Base-by-base conservation (phyloP, 495 filamentous ascomycete species). In the Talaromyces stipitatus region DNA sequence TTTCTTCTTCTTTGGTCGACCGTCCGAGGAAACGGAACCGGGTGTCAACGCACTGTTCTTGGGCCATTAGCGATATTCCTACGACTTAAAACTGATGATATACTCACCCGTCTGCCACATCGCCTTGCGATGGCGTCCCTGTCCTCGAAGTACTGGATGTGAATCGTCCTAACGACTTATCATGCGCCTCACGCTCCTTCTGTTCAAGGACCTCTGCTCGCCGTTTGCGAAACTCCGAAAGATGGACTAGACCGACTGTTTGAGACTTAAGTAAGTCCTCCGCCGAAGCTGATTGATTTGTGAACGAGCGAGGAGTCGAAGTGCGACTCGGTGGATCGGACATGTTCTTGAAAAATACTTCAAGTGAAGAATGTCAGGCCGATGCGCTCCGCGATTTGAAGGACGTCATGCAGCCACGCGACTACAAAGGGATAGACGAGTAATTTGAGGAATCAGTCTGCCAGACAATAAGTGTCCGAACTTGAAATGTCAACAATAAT, bases 211-310 rank as follows among this genome's bases (percentile, higher is more conserved):
- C 90, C 70, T 98, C 90, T 61, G 91, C 92, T 69, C 94, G 91
- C 36, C 94, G 86, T 72, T 98, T 97, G 70, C 94, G 91, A 75
- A 97, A 98, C 68, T 97, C 94, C 62, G 85, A 88, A 38, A 97
- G 84, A 55, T 90, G 81, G 43, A 97, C 94, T 12, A 98, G 85
- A 45, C 94, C 94, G 54, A 96, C 91, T 1, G 94, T 98, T 67
- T 91, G 88, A 36, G 86, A 90, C 61, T 90, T 91, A 51, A 98
- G 83, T n/a, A 92, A 79, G 56, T 97, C 88, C 72, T 95, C 87
- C 14, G 91, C 88, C 0, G 91, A 92, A 55, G 86, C 79, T 54
- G 80, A 84, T 60, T 94, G 90, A 18, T 87, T 75, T 3, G 87
- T 88, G 73, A 97, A 97, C 18, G 74, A 74, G 58, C 74, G 68